These are phyloP conservation scores for Castanopsis chinensis DNA, from an alignment of 306 rosid species.

Conservation along the genomic window DNA sequence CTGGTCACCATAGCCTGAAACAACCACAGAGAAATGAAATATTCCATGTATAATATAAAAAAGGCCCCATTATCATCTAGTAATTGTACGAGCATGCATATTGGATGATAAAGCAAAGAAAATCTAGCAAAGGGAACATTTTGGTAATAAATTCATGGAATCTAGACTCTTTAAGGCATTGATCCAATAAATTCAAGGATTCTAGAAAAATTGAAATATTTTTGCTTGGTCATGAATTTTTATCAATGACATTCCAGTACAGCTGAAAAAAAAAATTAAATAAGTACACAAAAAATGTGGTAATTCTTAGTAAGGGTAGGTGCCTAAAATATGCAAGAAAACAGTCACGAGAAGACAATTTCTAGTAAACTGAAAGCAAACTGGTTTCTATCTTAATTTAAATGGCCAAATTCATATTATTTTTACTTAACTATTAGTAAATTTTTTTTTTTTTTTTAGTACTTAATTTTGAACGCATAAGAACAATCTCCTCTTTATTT, in stretches of 20 bases:
- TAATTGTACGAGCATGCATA: too few relatives aligned
- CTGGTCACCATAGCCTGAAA: conserved; percentile 92
- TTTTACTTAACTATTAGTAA: too few relatives aligned
- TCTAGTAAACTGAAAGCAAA: not conserved
- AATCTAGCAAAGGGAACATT: not conserved
- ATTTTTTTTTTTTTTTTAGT: too few relatives aligned
- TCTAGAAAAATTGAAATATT: not conserved
- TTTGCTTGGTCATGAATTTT: too few relatives aligned
- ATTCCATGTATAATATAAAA: not conserved
- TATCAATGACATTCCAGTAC: too few relatives aligned
- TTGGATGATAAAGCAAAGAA: not conserved
- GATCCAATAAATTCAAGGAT: not conserved
- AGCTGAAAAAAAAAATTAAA: too few relatives aligned
- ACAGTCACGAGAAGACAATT: not conserved
- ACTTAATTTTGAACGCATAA: not conserved
- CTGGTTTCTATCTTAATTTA: not conserved
- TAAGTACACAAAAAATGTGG: too few relatives aligned
- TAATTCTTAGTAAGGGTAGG: too few relatives aligned
- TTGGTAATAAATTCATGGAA: not conserved
- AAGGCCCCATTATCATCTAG: too few relatives aligned
- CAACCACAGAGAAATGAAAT: not conserved
- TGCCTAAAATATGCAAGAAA: too few relatives aligned
- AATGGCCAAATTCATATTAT: too few relatives aligned
- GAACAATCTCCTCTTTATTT: not conserved
- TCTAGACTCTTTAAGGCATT: not conserved